Evolutionary conservation across 2,329 filamentous ascomycete genomes (phyloP), one percentile per base, ranked within the genome.

Genomic region (Sporothrix euskadiensis): DNA sequence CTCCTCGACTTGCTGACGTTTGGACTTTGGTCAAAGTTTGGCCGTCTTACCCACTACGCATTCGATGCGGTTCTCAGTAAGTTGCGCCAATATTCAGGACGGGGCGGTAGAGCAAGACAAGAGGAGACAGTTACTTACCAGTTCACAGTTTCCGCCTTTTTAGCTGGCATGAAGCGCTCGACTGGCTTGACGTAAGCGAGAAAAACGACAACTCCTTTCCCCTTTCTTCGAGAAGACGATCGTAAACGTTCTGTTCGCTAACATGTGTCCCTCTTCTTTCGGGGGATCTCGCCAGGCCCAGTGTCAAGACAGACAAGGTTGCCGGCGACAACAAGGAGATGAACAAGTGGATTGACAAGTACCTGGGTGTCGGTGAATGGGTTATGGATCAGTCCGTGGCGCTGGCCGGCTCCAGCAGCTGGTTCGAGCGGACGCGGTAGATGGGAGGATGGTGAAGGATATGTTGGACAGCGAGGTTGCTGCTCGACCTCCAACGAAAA

Each of bases 321-420:
- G 88, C 91, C 44, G 85, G 86, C 81, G 93, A 97, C 74, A 95
- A 90, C 82, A 92, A 93, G 81, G 91, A 94, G 76, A 83, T 96
- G 78, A 91, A 92, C 81, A 91, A 90, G 80, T 98, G 94, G 94
- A 89, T 98, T 77, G 92, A 95, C 80, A 95, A 92, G 81, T 98
- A 98, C 82, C 90, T 98, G 59, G 94, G 94, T 76, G 91, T 98
- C 22, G 96, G 96, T 78, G 96, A 99, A 85, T 97, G 94, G 89
- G 92, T 98, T 76, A 97, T 99, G 94, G 96, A 99, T 83, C 92
- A 97, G 85, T 97, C 94, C 41, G 94, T 98, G 44, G 94, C 94
- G 56, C 89, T 98, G 73, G 93, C 97, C 81, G 92, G 94, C 57
- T 91, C 92, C 68, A 97, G 93, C 80, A 88, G 91, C 74, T 99